phyloP scores from a whole-genome alignment of 768 basidiomycete species.

The Rossbeevera mucosa region DNA sequence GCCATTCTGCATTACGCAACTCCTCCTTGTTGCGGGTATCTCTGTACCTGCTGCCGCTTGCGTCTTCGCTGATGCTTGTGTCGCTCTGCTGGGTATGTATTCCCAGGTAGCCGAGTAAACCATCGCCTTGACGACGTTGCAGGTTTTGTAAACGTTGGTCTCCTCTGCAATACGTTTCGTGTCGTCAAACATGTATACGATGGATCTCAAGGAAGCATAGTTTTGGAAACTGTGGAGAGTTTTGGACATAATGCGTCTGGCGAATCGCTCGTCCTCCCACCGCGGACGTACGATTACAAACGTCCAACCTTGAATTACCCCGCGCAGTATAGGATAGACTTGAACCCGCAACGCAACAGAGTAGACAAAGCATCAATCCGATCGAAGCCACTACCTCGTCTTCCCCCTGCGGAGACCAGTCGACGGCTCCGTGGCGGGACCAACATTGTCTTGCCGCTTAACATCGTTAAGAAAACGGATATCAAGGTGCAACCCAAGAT shows the following conservation, averaged over 20 bases:
- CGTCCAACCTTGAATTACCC: constrained; percentile 7
- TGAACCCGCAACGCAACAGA: constrained; percentile 10
- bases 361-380: constrained; percentile 9
- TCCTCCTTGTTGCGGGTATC: constrained; percentile 46
- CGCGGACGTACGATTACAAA: neutral
- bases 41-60: constrained; percentile 41
- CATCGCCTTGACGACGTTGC: constrained; percentile 3
- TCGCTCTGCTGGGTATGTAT: constrained; percentile 51
- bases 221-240: constrained; percentile 12
- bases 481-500: neutral
- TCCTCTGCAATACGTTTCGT: constrained; percentile 68
- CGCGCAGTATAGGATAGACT: constrained; percentile 19
- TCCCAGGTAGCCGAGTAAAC: neutral
- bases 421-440: constrained; percentile 9
- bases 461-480: neutral
- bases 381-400: neutral
- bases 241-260: constrained; percentile 23
- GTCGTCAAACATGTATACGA: constrained; percentile 53
- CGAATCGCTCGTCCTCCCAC: constrained; percentile 18
- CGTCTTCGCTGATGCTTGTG: constrained; percentile 49
- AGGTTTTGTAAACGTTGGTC: constrained; percentile 62
- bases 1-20: constrained; percentile 52
- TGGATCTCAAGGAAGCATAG: constrained; percentile 9
- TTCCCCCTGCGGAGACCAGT: constrained; percentile 6
- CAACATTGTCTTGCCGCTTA: constrained; percentile 8